Evolutionary conservation across 2,329 filamentous ascomycete species (phyloP), one percentile per base, ranked within the genome.

Genomic region (Trichoderma koningii): DNA sequence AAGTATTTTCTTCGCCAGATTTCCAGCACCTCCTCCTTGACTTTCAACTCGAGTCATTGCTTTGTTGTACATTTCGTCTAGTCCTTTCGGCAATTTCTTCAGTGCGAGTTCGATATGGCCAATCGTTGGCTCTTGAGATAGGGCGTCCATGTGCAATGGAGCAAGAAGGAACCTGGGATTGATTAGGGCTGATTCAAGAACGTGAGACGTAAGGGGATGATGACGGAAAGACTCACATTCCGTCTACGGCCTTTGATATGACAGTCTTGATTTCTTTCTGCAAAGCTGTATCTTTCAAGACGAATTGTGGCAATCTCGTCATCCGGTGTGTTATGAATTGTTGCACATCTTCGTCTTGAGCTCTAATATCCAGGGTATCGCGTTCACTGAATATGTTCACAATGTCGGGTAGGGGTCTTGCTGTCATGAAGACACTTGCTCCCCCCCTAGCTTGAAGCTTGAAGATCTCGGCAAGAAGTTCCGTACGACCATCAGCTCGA

Each of bases 201-300:
- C 12, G 9, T 5, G 1, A 17, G 4, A 44, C 4, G 17, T 44
- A 15, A 6, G 6, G 7, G n/a, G n/a, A 17, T 2, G 6, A 44
- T 44, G 17, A n/a, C 15, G 12, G 7, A n/a, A 5, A 44, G 7
- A 19, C 42, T n/a, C n/a, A 45, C 42, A 45, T 45, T 19, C 42
- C 42, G 9, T 45, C 42, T 9, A 45, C 42, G 17, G 42, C 42
- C 17, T 45, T 21, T n/a, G 42, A 6, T 45, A 45, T 45, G 12
- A 12, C 1, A 14, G 19, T 26, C 45, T 15, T 26, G 65, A 56
- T 85, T 85, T 0, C 77, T 76, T 28, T n/a, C 19, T 55, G 50
- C 10, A 63, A 19, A 3, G 10, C 17, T 28, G 44, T 23, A 14
- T 55, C 23, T 17, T 47, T 26, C 19, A 14, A 12, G 12, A 63